These are phyloP conservation scores for Epichloe bromicola DNA, from an alignment of 2,329 filamentous ascomycete species.

Conservation along the genomic window DNA sequence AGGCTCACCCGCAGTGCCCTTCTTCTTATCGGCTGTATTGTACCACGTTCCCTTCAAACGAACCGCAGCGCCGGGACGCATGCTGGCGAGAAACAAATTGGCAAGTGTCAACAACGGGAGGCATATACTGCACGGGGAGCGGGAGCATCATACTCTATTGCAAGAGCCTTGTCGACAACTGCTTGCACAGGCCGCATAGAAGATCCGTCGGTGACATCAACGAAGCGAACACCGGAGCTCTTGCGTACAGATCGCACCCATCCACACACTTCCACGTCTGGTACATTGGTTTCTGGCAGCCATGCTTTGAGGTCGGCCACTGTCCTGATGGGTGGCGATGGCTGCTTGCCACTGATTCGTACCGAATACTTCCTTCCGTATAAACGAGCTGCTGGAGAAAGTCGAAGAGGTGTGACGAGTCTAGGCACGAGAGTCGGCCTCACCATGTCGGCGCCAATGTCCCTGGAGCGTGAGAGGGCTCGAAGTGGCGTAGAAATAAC, in stretches of 20 bases:
- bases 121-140: constrained; percentile 13
- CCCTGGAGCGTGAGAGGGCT: background rate
- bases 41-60: constrained; percentile 65
- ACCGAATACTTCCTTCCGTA: constrained; percentile 20
- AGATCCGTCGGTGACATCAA: constrained; percentile 77
- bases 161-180: constrained; percentile 58
- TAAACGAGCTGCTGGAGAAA: background rate
- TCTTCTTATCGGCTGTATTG: constrained; percentile 9
- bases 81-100: constrained; percentile 31
- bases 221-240: constrained; percentile 75
- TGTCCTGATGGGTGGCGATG: constrained; percentile 25
- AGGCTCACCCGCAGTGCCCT: background rate
- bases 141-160: constrained; percentile 48
- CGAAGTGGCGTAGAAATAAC: background rate
- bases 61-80: constrained; percentile 72
- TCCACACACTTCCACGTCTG: constrained; percentile 54
- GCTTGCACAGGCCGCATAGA: constrained; percentile 69
- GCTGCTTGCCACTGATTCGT: constrained; percentile 13
- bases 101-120: background rate
- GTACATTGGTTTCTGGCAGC: constrained; percentile 29
- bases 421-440: background rate
- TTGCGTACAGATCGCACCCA: constrained; percentile 75
- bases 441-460: background rate
- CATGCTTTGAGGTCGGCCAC: constrained; percentile 45
- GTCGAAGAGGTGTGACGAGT: background rate